Evolutionary conservation across 2,329 filamentous ascomycete species (phyloP), one percentile per base, ranked within the genome.

Genomic region (Torrubiella hemipterigena): DNA sequence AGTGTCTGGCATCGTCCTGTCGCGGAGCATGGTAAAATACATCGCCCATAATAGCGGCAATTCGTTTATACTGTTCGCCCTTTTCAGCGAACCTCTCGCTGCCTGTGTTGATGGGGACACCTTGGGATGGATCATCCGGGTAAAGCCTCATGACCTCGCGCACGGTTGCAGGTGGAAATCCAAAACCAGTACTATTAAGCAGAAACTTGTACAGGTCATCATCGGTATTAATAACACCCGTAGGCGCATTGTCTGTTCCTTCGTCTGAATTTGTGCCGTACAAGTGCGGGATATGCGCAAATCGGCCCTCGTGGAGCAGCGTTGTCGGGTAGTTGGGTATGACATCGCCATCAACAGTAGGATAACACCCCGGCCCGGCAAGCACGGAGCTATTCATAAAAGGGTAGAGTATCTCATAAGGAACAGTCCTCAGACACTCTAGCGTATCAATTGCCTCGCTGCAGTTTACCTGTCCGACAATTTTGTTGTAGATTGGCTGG

Each of bases 181-280:
- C 20, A 8, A 22, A 22, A n/a, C n/a, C n/a, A n/a, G n/a, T 22
- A n/a, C n/a, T n/a, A 22, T 22, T 22, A 22, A n/a, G 8, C 8
- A 22, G 8, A 22, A 22, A 22, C 8, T 8, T 40, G 41, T 44
- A 37, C 43, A 77, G 70, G 30, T 75, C 59, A 12, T 54, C 60
- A 9, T 60, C 66, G 2, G 64, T 71, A 44, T 76, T 67, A 38
- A 78, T 64, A 12, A 63, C 66, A 6, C 38, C 47, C 9, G 63
- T 60, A 1, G 20, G 20, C 20, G 59, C 65, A 42, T 77, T 78
- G 2, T 58, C 55, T 1, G 66, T 67, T 23, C 56, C 78, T 47
- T 83, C 78, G 41, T 82, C 77, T 2, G 66, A 67, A 48, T 80
- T 81, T 21, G 65, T 66, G 6, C 79, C 77, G 20, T 63, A 55